These are phyloP conservation scores for Bruguiera sexangula DNA, from an alignment of 345 rosid genomes.

Conservation along the genomic window DNA sequence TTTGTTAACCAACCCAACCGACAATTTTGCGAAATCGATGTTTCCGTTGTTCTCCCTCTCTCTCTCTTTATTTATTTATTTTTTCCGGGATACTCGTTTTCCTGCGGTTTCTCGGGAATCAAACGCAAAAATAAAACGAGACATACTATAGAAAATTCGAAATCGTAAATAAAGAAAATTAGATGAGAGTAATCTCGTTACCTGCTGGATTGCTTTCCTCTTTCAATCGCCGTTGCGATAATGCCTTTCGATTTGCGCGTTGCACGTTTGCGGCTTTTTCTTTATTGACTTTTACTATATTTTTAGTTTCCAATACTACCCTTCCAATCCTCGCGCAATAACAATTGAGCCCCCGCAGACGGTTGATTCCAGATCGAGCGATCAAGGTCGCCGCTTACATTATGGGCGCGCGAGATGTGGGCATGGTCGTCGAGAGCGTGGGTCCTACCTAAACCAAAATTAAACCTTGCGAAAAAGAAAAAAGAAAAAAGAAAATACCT, in stretches of 20 bases:
- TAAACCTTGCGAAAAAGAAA: too few relatives aligned
- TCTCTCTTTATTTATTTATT: neutral
- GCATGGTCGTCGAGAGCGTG: too few relatives aligned
- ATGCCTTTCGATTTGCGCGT: neutral
- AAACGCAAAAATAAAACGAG: neutral
- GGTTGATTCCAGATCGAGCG: too few relatives aligned
- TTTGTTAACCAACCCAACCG: too few relatives aligned
- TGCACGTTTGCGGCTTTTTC: neutral
- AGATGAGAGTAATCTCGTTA: neutral
- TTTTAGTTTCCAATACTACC: conserved; percentile 4
- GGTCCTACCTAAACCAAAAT: too few relatives aligned
- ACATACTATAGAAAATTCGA: neutral
- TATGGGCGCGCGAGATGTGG: too few relatives aligned
- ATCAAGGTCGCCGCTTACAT: too few relatives aligned
- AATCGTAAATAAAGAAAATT: neutral
- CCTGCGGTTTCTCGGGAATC: neutral
- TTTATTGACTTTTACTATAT: neutral
- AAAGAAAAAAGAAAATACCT: too few relatives aligned
- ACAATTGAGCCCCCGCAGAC: too few relatives aligned
- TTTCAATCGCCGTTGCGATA: neutral
- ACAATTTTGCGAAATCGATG: too few relatives aligned
- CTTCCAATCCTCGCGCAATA: neutral
- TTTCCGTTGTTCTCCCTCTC: neutral
- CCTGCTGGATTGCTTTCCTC: neutral
- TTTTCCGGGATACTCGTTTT: too few relatives aligned